Conservation (phyloP, 2,329 filamentous ascomycete genomes). For the Chaetomium sp. region DNA sequence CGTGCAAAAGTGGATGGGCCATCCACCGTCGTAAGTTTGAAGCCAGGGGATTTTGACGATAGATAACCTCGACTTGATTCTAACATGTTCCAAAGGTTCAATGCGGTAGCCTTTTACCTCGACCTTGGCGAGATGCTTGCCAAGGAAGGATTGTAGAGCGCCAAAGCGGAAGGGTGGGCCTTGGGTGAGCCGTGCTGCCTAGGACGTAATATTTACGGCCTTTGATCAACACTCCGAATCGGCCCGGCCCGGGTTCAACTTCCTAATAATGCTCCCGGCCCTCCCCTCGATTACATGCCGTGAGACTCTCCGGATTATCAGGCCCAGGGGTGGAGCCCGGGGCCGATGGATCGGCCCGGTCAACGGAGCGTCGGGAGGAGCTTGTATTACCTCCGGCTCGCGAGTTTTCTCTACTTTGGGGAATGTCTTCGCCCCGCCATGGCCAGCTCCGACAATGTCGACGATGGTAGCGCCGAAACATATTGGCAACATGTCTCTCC, state of each 20-base stretch:
- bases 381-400: background rate
- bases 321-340: background rate
- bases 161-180: background rate
- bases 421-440: no score
- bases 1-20: constrained; percentile 47
- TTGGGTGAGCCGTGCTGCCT: no score
- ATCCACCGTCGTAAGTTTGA: constrained; percentile 43
- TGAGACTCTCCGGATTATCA: background rate
- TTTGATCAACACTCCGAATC: background rate
- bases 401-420: no score
- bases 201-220: no score
- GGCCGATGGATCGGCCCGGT: background rate
- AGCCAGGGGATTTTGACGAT: no score
- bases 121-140: constrained; percentile 65
- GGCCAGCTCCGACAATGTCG: no score
- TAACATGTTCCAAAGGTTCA: constrained; percentile 43
- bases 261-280: background rate
- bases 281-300: background rate
- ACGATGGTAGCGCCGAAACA: background rate
- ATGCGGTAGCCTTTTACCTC: constrained; percentile 61
- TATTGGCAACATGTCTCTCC: background rate
- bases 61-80: no score
- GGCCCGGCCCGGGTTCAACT: background rate
- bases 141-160: constrained; percentile 48
- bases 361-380: background rate